A percentile compares a stretch with the other conserved stretches of the same genome.
These are phyloP conservation scores for Phytophthora citricola DNA, from an alignment of 352 stramenopile genomes.

Conservation along the genomic window DNA sequence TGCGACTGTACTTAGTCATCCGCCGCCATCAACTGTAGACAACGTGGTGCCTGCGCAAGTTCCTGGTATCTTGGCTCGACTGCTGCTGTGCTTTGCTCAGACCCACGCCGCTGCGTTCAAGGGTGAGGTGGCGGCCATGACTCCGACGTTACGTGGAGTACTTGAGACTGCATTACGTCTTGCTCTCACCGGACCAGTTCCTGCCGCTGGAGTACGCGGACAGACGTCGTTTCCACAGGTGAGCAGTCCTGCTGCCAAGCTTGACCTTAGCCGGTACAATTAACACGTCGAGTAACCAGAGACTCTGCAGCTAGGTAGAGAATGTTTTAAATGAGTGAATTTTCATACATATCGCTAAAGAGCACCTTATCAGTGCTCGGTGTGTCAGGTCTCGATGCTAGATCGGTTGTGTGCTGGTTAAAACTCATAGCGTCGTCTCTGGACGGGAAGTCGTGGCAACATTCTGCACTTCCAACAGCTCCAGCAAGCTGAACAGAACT, in stretches of 20 bases:
- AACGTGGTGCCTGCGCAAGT: constrained; percentile 29
- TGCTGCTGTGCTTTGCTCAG: constrained; percentile 64
- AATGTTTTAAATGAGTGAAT: constrained; percentile 26
- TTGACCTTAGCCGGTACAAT: constrained; percentile 62
- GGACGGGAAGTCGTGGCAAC: constrained; percentile 39
- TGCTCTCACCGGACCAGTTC: constrained; percentile 43
- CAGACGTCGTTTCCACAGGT: constrained; percentile 11
- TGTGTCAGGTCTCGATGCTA: constrained; percentile 18
- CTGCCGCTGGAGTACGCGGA: constrained; percentile 3
- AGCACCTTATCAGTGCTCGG: constrained; percentile 13
- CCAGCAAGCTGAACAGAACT: constrained; percentile 52
- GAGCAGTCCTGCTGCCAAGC: constrained; percentile 26
- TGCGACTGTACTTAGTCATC: constrained; percentile 39
- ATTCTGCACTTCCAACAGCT: constrained; percentile 55
- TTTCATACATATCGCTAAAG: constrained; percentile 22
- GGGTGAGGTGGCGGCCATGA: constrained; percentile 53
- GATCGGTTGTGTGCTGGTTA: constrained; percentile 9
- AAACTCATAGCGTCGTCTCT: constrained; percentile 51
- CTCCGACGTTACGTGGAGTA: constrained; percentile 37
- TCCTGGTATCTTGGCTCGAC: constrained; percentile 35
- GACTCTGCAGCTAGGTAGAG: too few relatives aligned
- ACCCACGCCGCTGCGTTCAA: constrained; percentile 61
- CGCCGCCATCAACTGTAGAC: constrained; percentile 11
- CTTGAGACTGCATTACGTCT: constrained; percentile 53
- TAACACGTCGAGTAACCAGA: constrained; percentile 18